These are phyloP conservation scores for Gymnopilus dilepis DNA, from an alignment of 768 basidiomycete genomes.

Conservation along the genomic window DNA sequence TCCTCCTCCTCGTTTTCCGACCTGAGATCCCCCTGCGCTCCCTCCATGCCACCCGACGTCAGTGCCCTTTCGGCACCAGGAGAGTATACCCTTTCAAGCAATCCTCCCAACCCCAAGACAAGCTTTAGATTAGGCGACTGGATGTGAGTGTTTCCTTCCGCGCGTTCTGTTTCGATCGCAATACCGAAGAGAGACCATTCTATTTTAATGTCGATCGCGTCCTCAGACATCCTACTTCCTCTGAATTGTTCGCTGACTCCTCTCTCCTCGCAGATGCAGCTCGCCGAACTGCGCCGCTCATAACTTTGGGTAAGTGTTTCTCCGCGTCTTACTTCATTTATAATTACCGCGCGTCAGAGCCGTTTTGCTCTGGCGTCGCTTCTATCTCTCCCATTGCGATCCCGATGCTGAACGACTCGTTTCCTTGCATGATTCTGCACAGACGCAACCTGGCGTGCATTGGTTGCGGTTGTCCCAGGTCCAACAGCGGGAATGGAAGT, in stretches of 20 bases:
- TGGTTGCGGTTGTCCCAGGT: constrained; percentile 67
- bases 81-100: constrained; percentile 66
- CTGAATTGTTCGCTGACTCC: constrained; percentile 13
- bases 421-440: constrained; percentile 54
- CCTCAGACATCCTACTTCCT: constrained; percentile 21
- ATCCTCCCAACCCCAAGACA: constrained; percentile 73
- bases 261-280: constrained; percentile 51
- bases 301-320: constrained; percentile 82
- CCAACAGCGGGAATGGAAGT: constrained; percentile 23
- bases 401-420: constrained; percentile 50
- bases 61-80: constrained; percentile 11
- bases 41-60: constrained; percentile 23
- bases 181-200: constrained; percentile 11
- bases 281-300: constrained; percentile 76
- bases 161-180: constrained; percentile 25
- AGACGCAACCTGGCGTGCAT: constrained; percentile 82
- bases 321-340: constrained; percentile 18
- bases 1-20: constrained; percentile 36
- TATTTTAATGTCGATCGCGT: constrained; percentile 16
- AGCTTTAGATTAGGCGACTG: constrained; percentile 75
- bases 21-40: constrained; percentile 22
- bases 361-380: constrained; percentile 12
- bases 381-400: constrained; percentile 6
- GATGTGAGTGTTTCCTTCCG: constrained; percentile 59
- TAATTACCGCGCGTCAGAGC: constrained; percentile 11